phyloP scores from a whole-genome alignment of 2,329 filamentous ascomycete species.

The Pestalotiopsis fici region DNA sequence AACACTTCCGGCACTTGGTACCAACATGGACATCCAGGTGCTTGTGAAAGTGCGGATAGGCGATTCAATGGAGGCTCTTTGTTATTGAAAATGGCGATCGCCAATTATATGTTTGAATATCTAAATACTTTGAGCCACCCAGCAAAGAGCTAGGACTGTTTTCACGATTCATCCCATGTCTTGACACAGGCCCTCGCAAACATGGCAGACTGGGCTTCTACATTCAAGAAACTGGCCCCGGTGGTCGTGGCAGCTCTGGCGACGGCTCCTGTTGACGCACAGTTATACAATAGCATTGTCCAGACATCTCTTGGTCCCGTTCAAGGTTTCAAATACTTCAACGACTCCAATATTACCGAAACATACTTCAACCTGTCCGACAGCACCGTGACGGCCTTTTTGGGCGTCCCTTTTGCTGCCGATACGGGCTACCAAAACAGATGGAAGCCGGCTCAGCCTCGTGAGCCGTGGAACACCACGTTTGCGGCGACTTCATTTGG shows the following conservation, averaged over 20 bases:
- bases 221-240: neutral
- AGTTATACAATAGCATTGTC: neutral
- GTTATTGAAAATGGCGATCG: too few relatives aligned
- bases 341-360: neutral
- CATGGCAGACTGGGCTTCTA: neutral
- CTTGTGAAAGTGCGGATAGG: too few relatives aligned
- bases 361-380: neutral
- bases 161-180: too few relatives aligned
- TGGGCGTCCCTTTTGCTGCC: constrained; percentile 25
- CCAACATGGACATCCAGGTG: too few relatives aligned
- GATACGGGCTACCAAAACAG: constrained; percentile 15
- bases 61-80: too few relatives aligned
- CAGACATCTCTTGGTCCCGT: neutral
- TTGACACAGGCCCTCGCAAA: too few relatives aligned
- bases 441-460: constrained; percentile 17
- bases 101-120: too few relatives aligned
- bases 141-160: too few relatives aligned
- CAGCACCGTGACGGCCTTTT: neutral
- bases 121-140: too few relatives aligned
- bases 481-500: constrained; percentile 18
- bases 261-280: neutral
- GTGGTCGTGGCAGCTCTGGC: neutral
- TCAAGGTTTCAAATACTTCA: neutral
- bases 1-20: too few relatives aligned
- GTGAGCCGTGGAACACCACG: constrained; percentile 12